Evolutionary conservation across 495 filamentous ascomycete species (phyloP), one percentile per base, ranked within the genome.

Genomic region (Apiosordaria backusii): DNA sequence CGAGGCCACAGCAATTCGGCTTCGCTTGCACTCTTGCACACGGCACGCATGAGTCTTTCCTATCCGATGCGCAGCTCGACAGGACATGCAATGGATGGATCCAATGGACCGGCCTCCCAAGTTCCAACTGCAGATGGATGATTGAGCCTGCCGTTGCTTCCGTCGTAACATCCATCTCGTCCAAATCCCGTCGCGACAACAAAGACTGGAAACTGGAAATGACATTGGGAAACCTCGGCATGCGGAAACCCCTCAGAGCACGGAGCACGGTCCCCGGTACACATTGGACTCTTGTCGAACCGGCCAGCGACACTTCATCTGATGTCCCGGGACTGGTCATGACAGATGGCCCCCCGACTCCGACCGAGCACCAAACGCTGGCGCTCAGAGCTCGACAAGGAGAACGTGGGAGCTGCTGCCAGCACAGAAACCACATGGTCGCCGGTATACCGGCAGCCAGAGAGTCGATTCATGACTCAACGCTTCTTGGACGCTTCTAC

Each of bases 61-160:
- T 24, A 59, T 59, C 57, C 57, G 59, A 61, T 61, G 59, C 59
- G 45, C 59, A 61, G 45, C 4, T 61, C 59, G 59, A 29, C 29
- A 61, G 59, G 40, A 21, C 27, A 45, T 45, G 24, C 7, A 22
- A 61, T 19, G 19, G 27, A n/a, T 29, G 24, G n/a, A 10, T 10
- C n/a, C 18, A 3, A 18, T 25, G 59, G 27, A 6, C 13, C 45
- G 27, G 18, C 21, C 9, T 25, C 5, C 4, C 13, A n/a, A 4
- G 57, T 19, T 18, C 35, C 23, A 57, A 7, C 53, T 50, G 9
- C 45, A 50, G 53, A 57, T 19, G 3, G 53, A 57, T 57, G 55
- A 58, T 24, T 35, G 35, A 45, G 16, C 9, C 35, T 45, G 35
- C 35, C 35, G 35, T 45, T 15, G 6, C 35, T 18, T 45, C 35